A percentile compares a stretch with the other conserved stretches of the same genome.
phyloP scores from a whole-genome alignment of 805 yeast genomes.

The Kluyveromyces aestuarii region DNA sequence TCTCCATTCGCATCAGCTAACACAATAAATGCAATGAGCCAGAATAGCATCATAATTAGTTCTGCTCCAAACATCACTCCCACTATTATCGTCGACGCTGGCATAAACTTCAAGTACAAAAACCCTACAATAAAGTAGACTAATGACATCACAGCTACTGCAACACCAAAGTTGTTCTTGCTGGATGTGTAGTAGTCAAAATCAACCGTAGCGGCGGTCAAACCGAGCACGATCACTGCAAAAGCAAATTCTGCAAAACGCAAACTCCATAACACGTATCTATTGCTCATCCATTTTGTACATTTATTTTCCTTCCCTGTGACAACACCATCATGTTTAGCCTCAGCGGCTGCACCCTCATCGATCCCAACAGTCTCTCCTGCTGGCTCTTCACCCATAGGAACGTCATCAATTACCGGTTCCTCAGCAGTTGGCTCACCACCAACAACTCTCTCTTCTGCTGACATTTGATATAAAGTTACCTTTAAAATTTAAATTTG shows the following conservation, averaged over 20 bases:
- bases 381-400: background rate
- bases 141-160: conserved; percentile 25
- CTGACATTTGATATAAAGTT: background rate
- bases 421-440: background rate
- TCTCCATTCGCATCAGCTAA: conserved; percentile 25
- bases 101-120: conserved; percentile 9
- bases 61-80: conserved; percentile 24
- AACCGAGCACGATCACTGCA: conserved; percentile 23
- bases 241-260: conserved; percentile 18
- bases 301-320: background rate
- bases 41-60: conserved; percentile 19
- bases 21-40: conserved; percentile 31
- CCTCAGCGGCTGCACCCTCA: background rate
- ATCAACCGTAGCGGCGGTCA: conserved; percentile 20
- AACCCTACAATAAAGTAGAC: conserved; percentile 22
- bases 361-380: background rate
- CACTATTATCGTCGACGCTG: conserved; percentile 14
- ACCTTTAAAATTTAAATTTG: no score
- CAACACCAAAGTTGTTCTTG: conserved; percentile 25
- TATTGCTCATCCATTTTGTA: background rate
- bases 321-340: background rate
- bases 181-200: conserved; percentile 20
- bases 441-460: background rate
- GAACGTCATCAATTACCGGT: background rate
- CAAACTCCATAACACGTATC: background rate